These are phyloP conservation scores for Aureobasidium sp. DNA, from an alignment of 2,329 filamentous ascomycete species.

Conservation along the genomic window DNA sequence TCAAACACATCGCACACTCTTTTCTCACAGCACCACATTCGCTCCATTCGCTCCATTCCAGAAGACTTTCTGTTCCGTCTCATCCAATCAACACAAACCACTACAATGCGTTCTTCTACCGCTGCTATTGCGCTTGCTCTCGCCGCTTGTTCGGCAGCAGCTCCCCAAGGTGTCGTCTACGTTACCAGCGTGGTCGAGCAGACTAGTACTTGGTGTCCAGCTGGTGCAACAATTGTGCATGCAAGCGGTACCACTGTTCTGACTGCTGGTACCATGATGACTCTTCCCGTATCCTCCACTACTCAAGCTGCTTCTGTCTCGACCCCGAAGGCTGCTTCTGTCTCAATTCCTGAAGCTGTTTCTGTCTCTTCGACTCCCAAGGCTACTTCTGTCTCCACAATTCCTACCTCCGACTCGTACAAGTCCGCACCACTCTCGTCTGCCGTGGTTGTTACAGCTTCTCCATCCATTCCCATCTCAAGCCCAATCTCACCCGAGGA, in stretches of 20 bases:
- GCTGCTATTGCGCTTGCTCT: constrained; percentile 3
- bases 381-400: neutral
- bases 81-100: neutral
- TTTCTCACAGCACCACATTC: neutral
- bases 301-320: neutral
- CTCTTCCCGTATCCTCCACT: neutral
- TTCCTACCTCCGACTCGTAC: neutral
- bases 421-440: neutral
- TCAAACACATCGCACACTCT: neutral
- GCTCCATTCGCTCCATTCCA: neutral
- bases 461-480: neutral
- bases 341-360: neutral
- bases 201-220: constrained; percentile 3
- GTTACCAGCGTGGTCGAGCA: neutral
- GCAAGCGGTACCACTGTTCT: constrained; percentile 6
- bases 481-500: neutral
- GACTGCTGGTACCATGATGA: constrained; percentile 1
- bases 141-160: neutral
- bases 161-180: constrained; percentile 2
- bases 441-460: no score
- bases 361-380: neutral
- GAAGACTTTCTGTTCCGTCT: neutral
- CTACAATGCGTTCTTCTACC: constrained; percentile 3
- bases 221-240: neutral
- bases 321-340: neutral